A percentile compares a stretch with the other conserved stretches of the same genome.
Conservation (phyloP, 1,284 basidiomycete species). For the Pseudozyma sp. region DNA sequence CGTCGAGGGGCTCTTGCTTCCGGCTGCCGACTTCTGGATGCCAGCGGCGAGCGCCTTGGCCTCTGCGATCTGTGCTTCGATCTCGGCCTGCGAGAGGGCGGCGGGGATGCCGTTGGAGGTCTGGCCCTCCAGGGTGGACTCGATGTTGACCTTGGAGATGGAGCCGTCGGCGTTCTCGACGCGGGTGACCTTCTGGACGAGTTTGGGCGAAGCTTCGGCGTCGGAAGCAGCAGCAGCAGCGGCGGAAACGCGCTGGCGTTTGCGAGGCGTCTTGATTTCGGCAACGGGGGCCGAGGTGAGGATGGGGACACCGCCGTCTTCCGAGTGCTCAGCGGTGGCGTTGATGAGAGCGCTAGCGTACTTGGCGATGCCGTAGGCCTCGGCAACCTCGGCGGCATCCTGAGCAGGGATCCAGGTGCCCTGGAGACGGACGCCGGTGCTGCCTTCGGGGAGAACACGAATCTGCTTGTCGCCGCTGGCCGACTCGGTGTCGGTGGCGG, state of each 20-base stretch:
- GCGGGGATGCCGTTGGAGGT: constrained; percentile 30
- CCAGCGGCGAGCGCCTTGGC: constrained; percentile 61
- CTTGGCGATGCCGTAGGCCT: constrained; percentile 75
- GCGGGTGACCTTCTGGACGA: constrained; percentile 42
- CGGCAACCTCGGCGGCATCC: constrained; percentile 77
- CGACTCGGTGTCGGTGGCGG: constrained; percentile 38
- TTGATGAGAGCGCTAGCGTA: constrained; percentile 78
- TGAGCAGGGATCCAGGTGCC: constrained; percentile 86
- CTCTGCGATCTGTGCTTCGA: constrained; percentile 63
- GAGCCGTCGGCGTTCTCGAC: constrained; percentile 38
- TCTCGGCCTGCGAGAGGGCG: constrained; percentile 56
- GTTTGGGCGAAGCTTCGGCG: constrained; percentile 39
- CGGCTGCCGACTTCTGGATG: constrained; percentile 41
- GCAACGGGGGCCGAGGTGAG: constrained; percentile 45
- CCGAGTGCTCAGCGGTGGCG: constrained; percentile 79
- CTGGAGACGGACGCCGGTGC: constrained; percentile 75
- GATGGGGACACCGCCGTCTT: constrained; percentile 52
- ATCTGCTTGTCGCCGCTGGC: constrained; percentile 31
- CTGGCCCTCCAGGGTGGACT: constrained; percentile 38
- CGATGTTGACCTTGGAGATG: constrained; percentile 44
- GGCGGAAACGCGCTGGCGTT: constrained; percentile 40
- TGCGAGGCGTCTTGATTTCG: constrained; percentile 46
- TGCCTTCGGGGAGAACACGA: constrained; percentile 56
- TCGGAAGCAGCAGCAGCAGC: constrained; percentile 33
- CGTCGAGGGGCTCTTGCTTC: constrained; percentile 15